Base-by-base conservation (phyloP, 176 grass and related monocot genomes). In the Phoenix dactylifera region DNA sequence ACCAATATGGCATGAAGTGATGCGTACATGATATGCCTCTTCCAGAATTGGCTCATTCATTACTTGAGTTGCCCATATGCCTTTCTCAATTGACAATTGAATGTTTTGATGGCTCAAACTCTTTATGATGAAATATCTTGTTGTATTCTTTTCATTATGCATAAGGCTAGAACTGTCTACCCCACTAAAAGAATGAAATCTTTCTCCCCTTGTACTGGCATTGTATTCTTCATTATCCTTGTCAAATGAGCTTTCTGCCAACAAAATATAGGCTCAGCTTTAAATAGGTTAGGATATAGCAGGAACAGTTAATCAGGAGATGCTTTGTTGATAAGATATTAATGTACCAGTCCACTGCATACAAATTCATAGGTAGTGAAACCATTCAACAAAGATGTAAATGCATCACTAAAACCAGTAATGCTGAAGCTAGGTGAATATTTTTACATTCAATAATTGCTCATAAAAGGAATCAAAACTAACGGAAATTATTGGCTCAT, bases 81-180 rank as follows among this genome's bases (percentile, higher is more conserved):
- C 58, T 30, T 60, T 60, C 58, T 60, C 58, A 60, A 35, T 24
- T 60, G 58, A 60, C 26, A 60, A 29, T 24, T 60, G 58, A 15
- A 60, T 60, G 7, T 60, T 60, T 29, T 60, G 58, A 60, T 60
- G 26, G 17, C 26, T 60, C 58, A 60, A 60, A 24, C 58, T 60
- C 58, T 60, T 60, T 32, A 60, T 60, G 58, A 60, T 60, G 26
- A 60, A 60, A 60, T 60, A 60, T 60, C 26, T 60, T 30, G 16
- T 60, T 17, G 26, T 16, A 60, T 29, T 16, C 26, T 29, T 26
- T 35, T 60, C 26, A 15, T 30, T 24, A 60, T 30, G 16, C 6
- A 17, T 7, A 10, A 24, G 15, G 17, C 15, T n/a, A 2, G 25
- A n/a, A 29, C 4, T 18, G 25, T 24, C 26, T 26, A 17, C 24